These are phyloP conservation scores for Panicum virgatum DNA, from an alignment of 202 grass and related monocot genomes.

Conservation along the genomic window DNA sequence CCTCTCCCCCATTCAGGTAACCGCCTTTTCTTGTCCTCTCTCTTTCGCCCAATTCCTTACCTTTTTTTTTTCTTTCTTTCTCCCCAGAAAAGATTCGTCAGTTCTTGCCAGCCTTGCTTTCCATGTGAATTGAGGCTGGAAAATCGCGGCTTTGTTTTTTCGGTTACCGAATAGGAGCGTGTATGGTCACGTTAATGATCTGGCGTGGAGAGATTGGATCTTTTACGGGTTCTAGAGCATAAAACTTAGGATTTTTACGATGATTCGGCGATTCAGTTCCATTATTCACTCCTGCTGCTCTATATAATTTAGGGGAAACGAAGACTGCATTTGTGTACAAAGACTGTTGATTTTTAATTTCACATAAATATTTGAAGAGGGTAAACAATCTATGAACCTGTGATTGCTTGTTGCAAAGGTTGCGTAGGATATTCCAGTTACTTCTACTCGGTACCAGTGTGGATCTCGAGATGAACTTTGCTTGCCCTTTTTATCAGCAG, in stretches of 20 bases:
- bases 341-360: background rate
- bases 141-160: background rate
- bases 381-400: background rate
- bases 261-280: background rate
- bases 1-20: slow-evolving; percentile 84
- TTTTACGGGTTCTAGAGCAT: background rate
- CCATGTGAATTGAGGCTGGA: slow-evolving; percentile 25
- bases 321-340: slow-evolving; percentile 11
- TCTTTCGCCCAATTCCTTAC: too few species aligned
- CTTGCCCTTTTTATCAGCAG: slow-evolving; percentile 32
- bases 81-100: background rate
- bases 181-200: background rate
- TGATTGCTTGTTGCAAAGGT: slow-evolving; percentile 34
- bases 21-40: background rate
- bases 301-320: background rate
- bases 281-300: background rate
- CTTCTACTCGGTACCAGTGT: slow-evolving; percentile 32
- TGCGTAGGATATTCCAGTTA: slow-evolving; percentile 49
- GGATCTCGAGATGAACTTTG: slow-evolving; percentile 48
- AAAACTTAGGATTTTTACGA: slow-evolving; percentile 11
- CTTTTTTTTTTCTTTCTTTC: background rate
- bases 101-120: slow-evolving; percentile 17
- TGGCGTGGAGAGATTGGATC: background rate
- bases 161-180: background rate
- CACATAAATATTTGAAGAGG: background rate